Evolutionary conservation across 2,329 filamentous ascomycete genomes (phyloP).

Genomic region (Phialocephala sp.): DNA sequence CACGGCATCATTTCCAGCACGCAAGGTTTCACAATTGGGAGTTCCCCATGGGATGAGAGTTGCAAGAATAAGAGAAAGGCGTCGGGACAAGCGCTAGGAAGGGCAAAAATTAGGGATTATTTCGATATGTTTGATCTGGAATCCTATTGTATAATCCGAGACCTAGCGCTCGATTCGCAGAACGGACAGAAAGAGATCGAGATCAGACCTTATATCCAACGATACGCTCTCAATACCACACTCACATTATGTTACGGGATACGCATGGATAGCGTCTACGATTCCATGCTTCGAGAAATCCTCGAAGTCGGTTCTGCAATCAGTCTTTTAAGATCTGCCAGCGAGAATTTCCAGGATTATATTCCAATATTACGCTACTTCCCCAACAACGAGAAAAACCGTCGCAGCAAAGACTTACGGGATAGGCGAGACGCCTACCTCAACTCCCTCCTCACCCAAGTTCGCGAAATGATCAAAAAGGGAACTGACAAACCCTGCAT

Average conservation of each 20-base stretch:
- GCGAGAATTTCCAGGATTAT: conserved; percentile 60
- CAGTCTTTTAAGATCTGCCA: conserved; percentile 54
- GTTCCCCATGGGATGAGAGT: conserved; percentile 57
- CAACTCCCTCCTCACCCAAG: conserved; percentile 54
- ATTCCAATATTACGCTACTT: conserved; percentile 55
- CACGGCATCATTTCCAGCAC: conserved; percentile 57
- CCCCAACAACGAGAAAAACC: conserved; percentile 58
- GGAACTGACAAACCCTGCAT: conserved; percentile 61
- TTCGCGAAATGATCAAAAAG: conserved; percentile 55
- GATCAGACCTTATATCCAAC: conserved; percentile 56
- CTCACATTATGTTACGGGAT: conserved; percentile 60
- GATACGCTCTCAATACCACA: conserved; percentile 59
- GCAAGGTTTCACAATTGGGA: conserved; percentile 61
- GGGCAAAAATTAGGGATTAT: conserved; percentile 54
- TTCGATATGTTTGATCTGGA: conserved; percentile 60
- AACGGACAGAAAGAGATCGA: conserved; percentile 50
- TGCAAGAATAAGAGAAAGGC: conserved; percentile 60
- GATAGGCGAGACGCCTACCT: conserved; percentile 56
- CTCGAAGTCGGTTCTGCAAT: conserved; percentile 59
- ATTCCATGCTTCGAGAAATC: conserved; percentile 56
- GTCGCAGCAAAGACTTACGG: conserved; percentile 52
- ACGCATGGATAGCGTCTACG: conserved; percentile 59
- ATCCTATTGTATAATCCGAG: conserved; percentile 55
- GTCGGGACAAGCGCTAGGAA: conserved; percentile 52
- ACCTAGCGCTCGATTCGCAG: conserved; percentile 51